Percentiles rank a stretch among this genome's conserved stretches.
Conservation (phyloP, 805 yeast genomes). For the Teunomyces atbi region DNA sequence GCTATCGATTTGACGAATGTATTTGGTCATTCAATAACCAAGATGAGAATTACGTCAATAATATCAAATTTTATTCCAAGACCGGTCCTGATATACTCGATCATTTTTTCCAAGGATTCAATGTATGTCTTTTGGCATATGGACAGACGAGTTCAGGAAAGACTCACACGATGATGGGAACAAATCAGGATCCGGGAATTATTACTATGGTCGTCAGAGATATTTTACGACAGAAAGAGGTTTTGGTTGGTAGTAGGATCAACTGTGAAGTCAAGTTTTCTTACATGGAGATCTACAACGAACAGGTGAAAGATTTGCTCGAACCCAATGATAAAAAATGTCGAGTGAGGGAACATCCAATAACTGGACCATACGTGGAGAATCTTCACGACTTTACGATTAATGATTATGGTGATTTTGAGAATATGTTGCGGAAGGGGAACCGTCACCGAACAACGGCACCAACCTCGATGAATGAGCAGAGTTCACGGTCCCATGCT, state of each 20-base stretch:
- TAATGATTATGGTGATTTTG: conserved; percentile 48
- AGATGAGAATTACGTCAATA: conserved; percentile 43
- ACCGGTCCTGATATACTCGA: conserved; percentile 60
- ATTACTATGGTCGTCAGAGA: conserved; percentile 49
- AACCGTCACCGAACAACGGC: conserved; percentile 63
- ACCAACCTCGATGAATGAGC: conserved; percentile 67
- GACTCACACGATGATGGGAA: conserved; percentile 45
- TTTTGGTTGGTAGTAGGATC: conserved; percentile 35
- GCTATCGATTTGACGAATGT: conserved; percentile 51
- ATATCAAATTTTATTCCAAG: conserved; percentile 47
- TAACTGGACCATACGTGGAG: conserved; percentile 72
- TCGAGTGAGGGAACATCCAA: conserved; percentile 63
- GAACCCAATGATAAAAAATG: conserved; percentile 27
- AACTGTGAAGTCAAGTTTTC: conserved; percentile 48
- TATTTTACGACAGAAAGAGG: conserved; percentile 45
- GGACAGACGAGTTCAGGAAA: conserved; percentile 46
- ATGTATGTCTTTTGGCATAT: conserved; percentile 43
- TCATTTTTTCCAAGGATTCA: conserved; percentile 43
- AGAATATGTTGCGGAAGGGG: conserved; percentile 49
- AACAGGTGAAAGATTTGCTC: conserved; percentile 67
- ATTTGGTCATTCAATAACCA: conserved; percentile 45
- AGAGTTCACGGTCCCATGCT: conserved; percentile 79
- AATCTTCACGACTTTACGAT: conserved; percentile 54
- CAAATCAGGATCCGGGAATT: conserved; percentile 32
- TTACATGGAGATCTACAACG: conserved; percentile 76